Percentiles rank a stretch among this genome's conserved stretches.
Evolutionary conservation across 306 rosid species (phyloP).

Genomic region (Cicer arietinum): DNA sequence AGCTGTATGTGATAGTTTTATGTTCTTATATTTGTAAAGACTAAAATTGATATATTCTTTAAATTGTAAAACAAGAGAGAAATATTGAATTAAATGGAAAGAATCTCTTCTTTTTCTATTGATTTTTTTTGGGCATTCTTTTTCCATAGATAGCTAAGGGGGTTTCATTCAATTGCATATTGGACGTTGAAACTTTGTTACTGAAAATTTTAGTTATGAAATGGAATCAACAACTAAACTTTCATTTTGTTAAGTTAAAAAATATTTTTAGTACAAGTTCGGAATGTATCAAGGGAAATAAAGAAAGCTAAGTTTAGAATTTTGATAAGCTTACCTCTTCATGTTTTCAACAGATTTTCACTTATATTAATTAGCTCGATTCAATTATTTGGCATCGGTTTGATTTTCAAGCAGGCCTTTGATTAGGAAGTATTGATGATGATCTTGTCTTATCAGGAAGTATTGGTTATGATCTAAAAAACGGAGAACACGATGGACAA

Average conservation of each 20-base stretch:
- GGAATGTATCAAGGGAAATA: conserved; percentile 4
- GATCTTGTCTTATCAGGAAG: conserved; percentile 8
- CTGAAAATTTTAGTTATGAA: conserved; percentile 7
- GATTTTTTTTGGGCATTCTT: neutral
- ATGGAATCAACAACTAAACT: neutral
- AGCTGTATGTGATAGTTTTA: conserved; percentile 12
- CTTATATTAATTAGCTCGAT: conserved; percentile 5
- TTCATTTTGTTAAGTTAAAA: conserved; percentile 6
- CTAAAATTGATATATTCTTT: conserved; percentile 7
- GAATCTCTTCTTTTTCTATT: conserved; percentile 1
- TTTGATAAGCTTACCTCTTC: neutral
- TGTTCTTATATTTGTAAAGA: conserved; percentile 4
- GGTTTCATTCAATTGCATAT: conserved; percentile 23
- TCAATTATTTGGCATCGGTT: conserved; percentile 5
- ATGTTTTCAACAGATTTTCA: conserved; percentile 29
- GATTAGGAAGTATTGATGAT: conserved; percentile 19
- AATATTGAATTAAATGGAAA: neutral
- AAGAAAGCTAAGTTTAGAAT: neutral
- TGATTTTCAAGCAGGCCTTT: conserved; percentile 6
- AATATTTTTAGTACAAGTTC: neutral
- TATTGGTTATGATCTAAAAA: neutral
- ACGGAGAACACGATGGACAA: conserved; percentile 17
- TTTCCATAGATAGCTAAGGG: conserved; percentile 1
- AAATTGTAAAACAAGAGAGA: conserved; percentile 15
- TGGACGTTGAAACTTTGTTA: conserved; percentile 1